Evolutionary conservation across 805 yeast species (phyloP).

Genomic region (Yamadazyma paraphyllophila): DNA sequence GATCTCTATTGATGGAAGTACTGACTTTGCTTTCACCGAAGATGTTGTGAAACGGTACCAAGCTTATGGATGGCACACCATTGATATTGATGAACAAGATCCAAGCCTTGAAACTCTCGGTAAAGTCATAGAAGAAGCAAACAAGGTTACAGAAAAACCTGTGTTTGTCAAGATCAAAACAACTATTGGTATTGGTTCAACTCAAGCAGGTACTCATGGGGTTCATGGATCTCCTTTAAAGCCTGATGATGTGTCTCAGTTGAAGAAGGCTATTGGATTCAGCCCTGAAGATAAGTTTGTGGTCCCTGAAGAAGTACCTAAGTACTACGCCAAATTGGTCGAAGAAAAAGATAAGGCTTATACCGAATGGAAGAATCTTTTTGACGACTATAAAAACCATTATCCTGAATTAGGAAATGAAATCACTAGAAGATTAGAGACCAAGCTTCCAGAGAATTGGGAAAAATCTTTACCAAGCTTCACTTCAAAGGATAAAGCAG

Average conservation of each 20-base stretch:
- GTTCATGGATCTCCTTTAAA: constrained; percentile 98
- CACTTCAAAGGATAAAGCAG: constrained; percentile 72
- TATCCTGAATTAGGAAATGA: constrained; percentile 81
- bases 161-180: constrained; percentile 85
- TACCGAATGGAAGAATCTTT: constrained; percentile 68
- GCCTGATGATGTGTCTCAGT: constrained; percentile 85
- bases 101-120: constrained; percentile 68
- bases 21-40: constrained; percentile 88
- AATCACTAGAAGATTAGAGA: constrained; percentile 70
- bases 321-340: constrained; percentile 57
- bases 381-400: constrained; percentile 59
- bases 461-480: constrained; percentile 72
- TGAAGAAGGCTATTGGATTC: constrained; percentile 83
- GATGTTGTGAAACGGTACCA: constrained; percentile 80
- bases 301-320: constrained; percentile 82
- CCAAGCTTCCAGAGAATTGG: constrained; percentile 84
- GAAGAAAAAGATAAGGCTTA: constrained; percentile 66
- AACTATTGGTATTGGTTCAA: constrained; percentile 92
- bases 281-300: constrained; percentile 77
- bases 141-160: constrained; percentile 76
- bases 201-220: constrained; percentile 77
- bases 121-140: constrained; percentile 77
- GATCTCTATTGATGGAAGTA: constrained; percentile 94
- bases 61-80: constrained; percentile 92
- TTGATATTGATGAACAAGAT: constrained; percentile 79